These are phyloP conservation scores for Colletotrichum gloeosporioides DNA, from an alignment of 2,329 filamentous ascomycete species.

Conservation along the genomic window DNA sequence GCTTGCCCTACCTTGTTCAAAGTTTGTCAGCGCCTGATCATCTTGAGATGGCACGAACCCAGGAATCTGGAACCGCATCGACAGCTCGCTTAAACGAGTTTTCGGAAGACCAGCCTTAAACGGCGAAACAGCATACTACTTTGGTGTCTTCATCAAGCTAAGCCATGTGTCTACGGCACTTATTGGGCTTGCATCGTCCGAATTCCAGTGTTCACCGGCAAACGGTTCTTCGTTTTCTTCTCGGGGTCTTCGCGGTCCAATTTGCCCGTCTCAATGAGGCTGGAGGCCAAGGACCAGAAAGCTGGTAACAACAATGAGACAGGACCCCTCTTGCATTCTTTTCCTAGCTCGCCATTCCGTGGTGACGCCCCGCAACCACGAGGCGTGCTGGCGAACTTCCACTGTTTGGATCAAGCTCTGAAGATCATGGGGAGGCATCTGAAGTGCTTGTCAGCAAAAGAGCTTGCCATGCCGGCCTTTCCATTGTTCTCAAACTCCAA, in stretches of 20 bases:
- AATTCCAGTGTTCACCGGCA: not conserved
- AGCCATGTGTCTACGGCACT: not conserved
- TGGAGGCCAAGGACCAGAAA: not conserved
- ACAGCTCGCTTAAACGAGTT: not conserved
- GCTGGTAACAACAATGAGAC: not conserved
- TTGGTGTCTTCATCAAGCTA: not conserved
- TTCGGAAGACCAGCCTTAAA: not conserved
- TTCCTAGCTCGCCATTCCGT: not conserved
- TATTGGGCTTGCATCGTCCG: not conserved
- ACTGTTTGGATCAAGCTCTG: not conserved
- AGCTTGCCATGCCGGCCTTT: not conserved
- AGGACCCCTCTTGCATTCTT: not conserved
- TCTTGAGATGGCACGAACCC: not conserved
- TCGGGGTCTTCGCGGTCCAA: not conserved
- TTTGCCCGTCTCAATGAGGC: not conserved
- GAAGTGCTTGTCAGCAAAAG: not conserved
- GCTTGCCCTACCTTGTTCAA: not conserved
- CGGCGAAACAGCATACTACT: not conserved
- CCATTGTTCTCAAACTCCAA: not conserved
- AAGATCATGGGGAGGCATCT: not conserved
- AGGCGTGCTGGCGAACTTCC: not conserved
- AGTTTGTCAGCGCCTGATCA: not conserved
- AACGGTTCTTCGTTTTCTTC: not conserved
- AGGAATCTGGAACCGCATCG: not conserved
- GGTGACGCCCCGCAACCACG: not conserved